Evolutionary conservation across 78 protist species (phyloP), one percentile per base, ranked within the genome.

Genomic region (Thecamonas trahens): DNA sequence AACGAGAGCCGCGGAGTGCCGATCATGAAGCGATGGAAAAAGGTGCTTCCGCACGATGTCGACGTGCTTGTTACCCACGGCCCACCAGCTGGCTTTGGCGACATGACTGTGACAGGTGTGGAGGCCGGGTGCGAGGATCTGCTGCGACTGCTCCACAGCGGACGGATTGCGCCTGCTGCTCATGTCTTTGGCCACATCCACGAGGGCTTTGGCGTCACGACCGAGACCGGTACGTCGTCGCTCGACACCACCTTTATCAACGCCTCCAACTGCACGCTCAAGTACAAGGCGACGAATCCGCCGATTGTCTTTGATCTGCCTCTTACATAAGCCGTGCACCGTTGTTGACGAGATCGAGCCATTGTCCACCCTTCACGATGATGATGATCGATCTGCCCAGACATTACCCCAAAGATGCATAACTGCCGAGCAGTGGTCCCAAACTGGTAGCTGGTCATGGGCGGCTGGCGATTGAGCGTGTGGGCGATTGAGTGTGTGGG

Each of bases 21-120:
- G 47, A 6, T 6, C 47, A 11, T 11, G 47, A 6, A 42, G 47
- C 47, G 6, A 11, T 42, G 47, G 47, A 42, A 42, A 11, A 11
- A 42, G 47, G 11, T 11, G 11, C 11, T 11, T 6, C 47, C 11
- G 22, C 6, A 42, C 6, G 47, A 28, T 17, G 59, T 53, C 34
- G 59, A 53, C 59, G 59, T 53, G 35, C 59, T 53, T 13, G 35
- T 53, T 17, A 53, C 59, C 3, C 59, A 53, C 59, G 34, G 22
- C 6, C 47, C 47, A 42, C 47, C 47, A 11, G 11, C 6, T 6
- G 11, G 11, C 47, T 42, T 13, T 11, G 22, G 47, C 47, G 47
- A 42, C 11, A 13, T 6, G 47, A 11, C 47, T 6, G 6, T 42
- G 22, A 6, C 22, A 13, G 6, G 6, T 42, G 11, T 42, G 47